These are phyloP conservation scores for Verticillium dahliae DNA, from an alignment of 2,329 filamentous ascomycete species.

Conservation along the genomic window DNA sequence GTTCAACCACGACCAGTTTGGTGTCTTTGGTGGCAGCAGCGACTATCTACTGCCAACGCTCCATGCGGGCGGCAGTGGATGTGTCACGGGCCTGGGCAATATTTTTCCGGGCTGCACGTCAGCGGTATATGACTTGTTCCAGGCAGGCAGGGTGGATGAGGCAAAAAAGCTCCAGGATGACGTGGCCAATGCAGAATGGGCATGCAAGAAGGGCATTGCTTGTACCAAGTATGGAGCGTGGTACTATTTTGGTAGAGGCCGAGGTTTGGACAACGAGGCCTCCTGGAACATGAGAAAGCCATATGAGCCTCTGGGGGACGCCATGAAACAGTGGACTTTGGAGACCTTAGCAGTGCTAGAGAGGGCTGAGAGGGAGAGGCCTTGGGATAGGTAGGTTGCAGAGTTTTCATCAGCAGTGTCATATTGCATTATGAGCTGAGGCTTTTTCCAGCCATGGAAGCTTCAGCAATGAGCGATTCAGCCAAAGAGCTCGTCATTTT, in stretches of 20 bases:
- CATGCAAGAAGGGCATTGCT: conserved; percentile 41
- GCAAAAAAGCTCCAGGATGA: conserved; percentile 31
- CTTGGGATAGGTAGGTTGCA: conserved; percentile 3
- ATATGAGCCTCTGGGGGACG: conserved; percentile 29
- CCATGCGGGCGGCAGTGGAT: conserved; percentile 30
- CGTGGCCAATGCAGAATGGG: conserved; percentile 40
- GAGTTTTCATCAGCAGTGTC: no score
- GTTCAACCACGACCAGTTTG: conserved; percentile 30
- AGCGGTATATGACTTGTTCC: conserved; percentile 32
- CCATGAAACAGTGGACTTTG: conserved; percentile 33
- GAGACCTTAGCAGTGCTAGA: conserved; percentile 30
- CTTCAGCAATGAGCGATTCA: no score
- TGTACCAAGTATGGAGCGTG: conserved; percentile 39
- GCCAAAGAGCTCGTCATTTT: no score
- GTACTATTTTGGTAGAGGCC: conserved; percentile 29
- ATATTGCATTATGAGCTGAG: no score
- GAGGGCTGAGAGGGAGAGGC: conserved; percentile 20
- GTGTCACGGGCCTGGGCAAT: conserved; percentile 38
- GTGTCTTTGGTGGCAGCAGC: conserved; percentile 34
- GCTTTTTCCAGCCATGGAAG: no score
- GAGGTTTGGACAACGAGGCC: conserved; percentile 27
- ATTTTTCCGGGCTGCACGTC: conserved; percentile 36
- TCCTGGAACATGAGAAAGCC: conserved; percentile 35
- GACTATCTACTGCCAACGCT: conserved; percentile 35
- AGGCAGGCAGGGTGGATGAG: conserved; percentile 26